A percentile compares a stretch with the other conserved stretches of the same genome.
Conservation (phyloP, 805 yeast species). For the Yamadazyma laniorum region DNA sequence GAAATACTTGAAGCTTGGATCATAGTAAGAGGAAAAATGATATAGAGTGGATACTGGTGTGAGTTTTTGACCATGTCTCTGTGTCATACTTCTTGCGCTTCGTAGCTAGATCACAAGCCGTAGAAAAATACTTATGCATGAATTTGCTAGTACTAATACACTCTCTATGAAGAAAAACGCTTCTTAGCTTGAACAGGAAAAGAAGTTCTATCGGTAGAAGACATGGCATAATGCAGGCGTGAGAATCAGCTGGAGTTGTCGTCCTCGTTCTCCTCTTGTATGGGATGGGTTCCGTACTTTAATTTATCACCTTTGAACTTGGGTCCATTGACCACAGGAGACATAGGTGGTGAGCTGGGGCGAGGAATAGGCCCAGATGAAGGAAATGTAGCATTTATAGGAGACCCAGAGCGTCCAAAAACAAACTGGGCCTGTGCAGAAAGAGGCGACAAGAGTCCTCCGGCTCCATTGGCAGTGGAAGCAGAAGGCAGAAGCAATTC, state of each 20-base stretch:
- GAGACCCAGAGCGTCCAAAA: conserved; percentile 6
- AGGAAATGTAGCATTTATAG: conserved; percentile 1
- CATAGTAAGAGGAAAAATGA: too few species aligned
- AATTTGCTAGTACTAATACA: too few species aligned
- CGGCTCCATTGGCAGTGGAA: conserved; percentile 1
- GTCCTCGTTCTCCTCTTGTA: conserved; percentile 22
- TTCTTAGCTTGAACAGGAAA: too few species aligned
- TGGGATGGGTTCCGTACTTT: conserved; percentile 1
- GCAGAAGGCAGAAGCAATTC: conserved; percentile 10
- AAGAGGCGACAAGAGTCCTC: neutral
- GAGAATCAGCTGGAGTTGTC: conserved; percentile 6
- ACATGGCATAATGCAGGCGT: too few species aligned
- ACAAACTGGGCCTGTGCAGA: neutral
- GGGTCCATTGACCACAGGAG: neutral
- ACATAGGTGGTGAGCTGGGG: conserved; percentile 13
- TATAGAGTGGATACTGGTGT: too few species aligned
- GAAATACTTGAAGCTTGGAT: too few species aligned
- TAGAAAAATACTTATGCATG: too few species aligned
- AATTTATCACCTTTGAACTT: neutral
- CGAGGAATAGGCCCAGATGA: conserved; percentile 1
- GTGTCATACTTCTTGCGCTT: too few species aligned
- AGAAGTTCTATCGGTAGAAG: too few species aligned
- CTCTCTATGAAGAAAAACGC: too few species aligned
- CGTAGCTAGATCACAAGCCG: too few species aligned
- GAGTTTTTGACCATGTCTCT: too few species aligned